Percentiles rank a stretch among this genome's conserved stretches.
Evolutionary conservation across 2,329 filamentous ascomycete species (phyloP).

Genomic region (Sodiomyces alkalinus): DNA sequence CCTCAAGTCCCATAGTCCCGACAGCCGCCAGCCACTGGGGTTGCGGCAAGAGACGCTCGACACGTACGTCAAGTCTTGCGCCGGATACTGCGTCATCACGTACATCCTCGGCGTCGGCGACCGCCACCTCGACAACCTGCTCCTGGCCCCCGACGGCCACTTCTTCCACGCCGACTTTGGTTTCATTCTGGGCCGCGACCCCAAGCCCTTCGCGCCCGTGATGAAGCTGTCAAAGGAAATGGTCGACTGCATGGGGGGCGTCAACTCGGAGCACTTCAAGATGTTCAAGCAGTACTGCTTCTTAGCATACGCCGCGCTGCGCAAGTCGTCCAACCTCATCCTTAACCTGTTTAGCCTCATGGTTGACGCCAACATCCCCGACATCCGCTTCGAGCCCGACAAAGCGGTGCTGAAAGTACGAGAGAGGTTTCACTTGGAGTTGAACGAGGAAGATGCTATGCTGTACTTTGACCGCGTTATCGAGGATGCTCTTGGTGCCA

Average conservation of each 20-base stretch:
- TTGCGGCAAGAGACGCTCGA: conserved; percentile 88
- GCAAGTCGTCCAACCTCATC: conserved; percentile 81
- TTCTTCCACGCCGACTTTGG: conserved; percentile 99
- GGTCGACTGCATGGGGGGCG: conserved; percentile 95
- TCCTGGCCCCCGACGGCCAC: conserved; percentile 76
- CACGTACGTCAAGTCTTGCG: conserved; percentile 88
- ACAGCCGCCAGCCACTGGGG: conserved; percentile 64
- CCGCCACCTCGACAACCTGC: conserved; percentile 86
- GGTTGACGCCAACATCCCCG: conserved; percentile 94
- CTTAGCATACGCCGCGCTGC: conserved; percentile 78
- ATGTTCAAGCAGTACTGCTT: conserved; percentile 94
- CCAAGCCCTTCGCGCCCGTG: conserved; percentile 89
- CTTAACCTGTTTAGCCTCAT: conserved; percentile 92
- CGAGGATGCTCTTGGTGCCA: conserved; percentile 75
- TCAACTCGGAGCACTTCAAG: conserved; percentile 63
- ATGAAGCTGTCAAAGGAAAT: conserved; percentile 98
- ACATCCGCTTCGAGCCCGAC: conserved; percentile 82
- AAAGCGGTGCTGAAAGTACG: conserved; percentile 91
- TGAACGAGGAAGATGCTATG: conserved; percentile 85
- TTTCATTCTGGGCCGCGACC: conserved; percentile 91
- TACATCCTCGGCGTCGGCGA: conserved; percentile 95
- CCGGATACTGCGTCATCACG: conserved; percentile 96
- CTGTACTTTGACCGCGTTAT: conserved; percentile 78
- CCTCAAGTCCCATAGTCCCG: conserved; percentile 78
- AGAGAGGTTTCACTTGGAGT: conserved; percentile 83